Conservation (phyloP, 768 basidiomycete genomes). For the Strobilomyces echinocephalus region DNA sequence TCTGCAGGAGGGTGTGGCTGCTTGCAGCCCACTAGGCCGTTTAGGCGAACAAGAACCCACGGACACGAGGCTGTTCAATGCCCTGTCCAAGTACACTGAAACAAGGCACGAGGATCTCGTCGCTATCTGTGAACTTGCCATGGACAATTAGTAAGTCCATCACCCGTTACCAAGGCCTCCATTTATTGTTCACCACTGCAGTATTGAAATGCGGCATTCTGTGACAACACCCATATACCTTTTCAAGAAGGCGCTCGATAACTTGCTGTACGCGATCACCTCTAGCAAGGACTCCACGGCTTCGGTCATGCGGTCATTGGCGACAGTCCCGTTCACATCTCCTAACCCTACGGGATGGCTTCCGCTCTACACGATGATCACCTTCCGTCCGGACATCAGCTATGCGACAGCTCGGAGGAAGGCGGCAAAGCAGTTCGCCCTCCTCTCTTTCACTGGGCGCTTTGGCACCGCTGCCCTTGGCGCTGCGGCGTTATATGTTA, state of each 20-base stretch:
- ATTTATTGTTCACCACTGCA: conserved; percentile 34
- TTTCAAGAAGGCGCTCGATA: conserved; percentile 76
- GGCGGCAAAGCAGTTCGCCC: conserved; percentile 61
- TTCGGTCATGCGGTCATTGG: conserved; percentile 42
- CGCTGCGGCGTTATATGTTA: conserved; percentile 37
- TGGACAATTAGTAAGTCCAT: conserved; percentile 89
- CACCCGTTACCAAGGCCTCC: conserved; percentile 24
- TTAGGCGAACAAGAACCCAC: conserved; percentile 30
- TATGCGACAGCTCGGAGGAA: conserved; percentile 77
- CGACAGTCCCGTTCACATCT: conserved; percentile 55
- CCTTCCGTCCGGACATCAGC: conserved; percentile 92
- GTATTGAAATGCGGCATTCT: conserved; percentile 91
- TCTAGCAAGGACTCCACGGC: conserved; percentile 44
- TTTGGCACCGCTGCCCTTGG: conserved; percentile 42
- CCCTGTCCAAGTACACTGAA: conserved; percentile 74
- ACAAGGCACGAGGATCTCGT: conserved; percentile 82
- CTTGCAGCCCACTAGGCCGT: conserved; percentile 30
- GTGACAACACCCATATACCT: conserved; percentile 79
- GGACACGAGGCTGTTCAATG: conserved; percentile 58
- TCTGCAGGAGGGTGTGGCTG: conserved; percentile 63
- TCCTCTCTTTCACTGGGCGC: conserved; percentile 52
- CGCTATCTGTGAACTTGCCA: conserved; percentile 88
- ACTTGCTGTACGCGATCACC: conserved; percentile 61
- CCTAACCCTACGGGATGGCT: conserved; percentile 73
- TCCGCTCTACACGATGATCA: conserved; percentile 95